These are phyloP conservation scores for Phanerochaete sordida DNA, from an alignment of 768 basidiomycete species.

Conservation along the genomic window DNA sequence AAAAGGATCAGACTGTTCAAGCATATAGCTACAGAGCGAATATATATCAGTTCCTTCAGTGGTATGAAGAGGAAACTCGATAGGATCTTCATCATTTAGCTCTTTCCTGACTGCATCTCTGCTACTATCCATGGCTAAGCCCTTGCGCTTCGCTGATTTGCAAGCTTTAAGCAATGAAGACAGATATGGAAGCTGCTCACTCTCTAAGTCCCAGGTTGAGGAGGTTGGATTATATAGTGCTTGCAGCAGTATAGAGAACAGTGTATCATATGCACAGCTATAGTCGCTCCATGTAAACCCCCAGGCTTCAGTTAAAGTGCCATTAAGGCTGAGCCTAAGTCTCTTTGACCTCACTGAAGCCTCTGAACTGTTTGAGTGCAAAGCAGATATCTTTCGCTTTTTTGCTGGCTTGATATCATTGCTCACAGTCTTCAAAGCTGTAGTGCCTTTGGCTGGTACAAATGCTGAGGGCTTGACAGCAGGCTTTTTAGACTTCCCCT, in stretches of 20 bases:
- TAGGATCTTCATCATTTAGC: background rate
- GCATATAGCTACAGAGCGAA: background rate
- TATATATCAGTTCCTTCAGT: background rate
- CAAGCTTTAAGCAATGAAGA: too few relatives aligned
- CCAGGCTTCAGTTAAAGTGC: too few relatives aligned
- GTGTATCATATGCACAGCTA: background rate
- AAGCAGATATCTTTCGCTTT: background rate
- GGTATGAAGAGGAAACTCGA: background rate
- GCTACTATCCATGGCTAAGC: too few relatives aligned
- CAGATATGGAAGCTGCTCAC: too few relatives aligned
- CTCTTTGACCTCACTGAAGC: too few relatives aligned
- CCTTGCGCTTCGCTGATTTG: too few relatives aligned
- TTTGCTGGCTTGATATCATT: background rate
- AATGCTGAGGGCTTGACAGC: background rate
- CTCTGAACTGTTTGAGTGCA: too few relatives aligned
- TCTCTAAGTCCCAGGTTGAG: too few relatives aligned
- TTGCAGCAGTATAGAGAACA: background rate
- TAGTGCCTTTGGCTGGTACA: background rate
- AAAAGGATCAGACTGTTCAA: background rate
- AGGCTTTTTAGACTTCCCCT: background rate
- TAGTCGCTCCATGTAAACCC: slow-evolving; percentile 1
- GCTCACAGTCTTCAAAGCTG: background rate
- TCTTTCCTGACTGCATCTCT: background rate
- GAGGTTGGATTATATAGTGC: background rate
- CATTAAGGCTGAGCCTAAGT: too few relatives aligned